Evolutionary conservation across 176 grass and related monocot species (phyloP).

Genomic region (Carex pumila): DNA sequence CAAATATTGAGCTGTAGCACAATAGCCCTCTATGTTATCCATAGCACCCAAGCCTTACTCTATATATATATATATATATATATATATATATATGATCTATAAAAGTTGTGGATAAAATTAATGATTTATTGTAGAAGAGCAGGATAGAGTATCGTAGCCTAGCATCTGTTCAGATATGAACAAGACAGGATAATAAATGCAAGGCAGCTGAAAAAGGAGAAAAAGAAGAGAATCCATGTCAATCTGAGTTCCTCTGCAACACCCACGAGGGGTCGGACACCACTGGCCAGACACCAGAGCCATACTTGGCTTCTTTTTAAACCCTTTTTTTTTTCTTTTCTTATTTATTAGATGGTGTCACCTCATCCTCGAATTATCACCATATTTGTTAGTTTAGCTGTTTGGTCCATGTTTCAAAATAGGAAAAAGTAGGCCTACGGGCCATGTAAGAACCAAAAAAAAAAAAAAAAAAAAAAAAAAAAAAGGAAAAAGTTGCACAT

Average conservation of each 20-base stretch:
- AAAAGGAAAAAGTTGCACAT: not conserved
- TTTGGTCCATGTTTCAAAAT: not conserved
- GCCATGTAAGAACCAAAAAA: too few species aligned
- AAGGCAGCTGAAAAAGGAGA: conserved; percentile 8
- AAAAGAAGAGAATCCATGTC: conserved; percentile 14
- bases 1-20: too few species aligned
- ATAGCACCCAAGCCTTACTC: too few species aligned
- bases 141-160: not conserved
- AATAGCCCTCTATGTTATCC: too few species aligned
- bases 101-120: not conserved
- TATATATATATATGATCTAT: too few species aligned
- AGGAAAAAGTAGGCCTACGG: conserved; percentile 6
- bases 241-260: conserved; percentile 21
- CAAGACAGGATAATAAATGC: conserved; percentile 23
- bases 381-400: conserved; percentile 15
- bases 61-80: too few species aligned
- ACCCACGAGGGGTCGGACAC: conserved; percentile 21
- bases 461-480: too few species aligned
- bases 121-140: not conserved
- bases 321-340: not conserved
- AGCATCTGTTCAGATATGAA: conserved; percentile 10
- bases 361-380: conserved; percentile 7
- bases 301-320: not conserved
- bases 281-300: not conserved
- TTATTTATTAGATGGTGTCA: not conserved